These are phyloP conservation scores for Andrographis paniculata DNA, from an alignment of 305 asterid genomes.

Conservation along the genomic window DNA sequence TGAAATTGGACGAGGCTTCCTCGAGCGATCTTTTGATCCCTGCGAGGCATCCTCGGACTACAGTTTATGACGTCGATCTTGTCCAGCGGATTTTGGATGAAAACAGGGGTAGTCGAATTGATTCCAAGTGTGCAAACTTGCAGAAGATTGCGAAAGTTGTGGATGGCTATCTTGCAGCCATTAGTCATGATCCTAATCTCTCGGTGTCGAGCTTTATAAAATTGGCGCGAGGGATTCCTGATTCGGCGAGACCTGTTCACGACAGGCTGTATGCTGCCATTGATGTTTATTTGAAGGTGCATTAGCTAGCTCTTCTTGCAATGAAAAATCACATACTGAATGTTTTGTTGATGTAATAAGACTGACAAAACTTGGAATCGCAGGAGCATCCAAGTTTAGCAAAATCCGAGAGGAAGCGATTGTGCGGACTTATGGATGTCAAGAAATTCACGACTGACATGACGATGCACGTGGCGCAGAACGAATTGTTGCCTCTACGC, in stretches of 20 bases:
- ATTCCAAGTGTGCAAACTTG: slow-evolving; percentile 60
- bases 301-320: slow-evolving; percentile 7
- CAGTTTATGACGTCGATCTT: slow-evolving; percentile 57
- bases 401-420: slow-evolving; percentile 59
- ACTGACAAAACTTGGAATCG: not conserved
- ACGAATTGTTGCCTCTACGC: slow-evolving; percentile 75
- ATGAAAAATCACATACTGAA: not conserved
- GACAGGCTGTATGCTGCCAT: slow-evolving; percentile 70
- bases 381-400: slow-evolving; percentile 57
- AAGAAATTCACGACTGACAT: slow-evolving; percentile 59
- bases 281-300: slow-evolving; percentile 57
- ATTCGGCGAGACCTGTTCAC: slow-evolving; percentile 67
- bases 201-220: slow-evolving; percentile 39
- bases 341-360: not conserved
- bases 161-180: slow-evolving; percentile 60
- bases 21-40: slow-evolving; percentile 62
- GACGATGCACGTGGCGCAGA: slow-evolving; percentile 84
- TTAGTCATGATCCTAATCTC: slow-evolving; percentile 58
- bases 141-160: slow-evolving; percentile 57
- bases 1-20: slow-evolving; percentile 77
- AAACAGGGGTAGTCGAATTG: slow-evolving; percentile 43
- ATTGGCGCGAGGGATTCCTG: slow-evolving; percentile 57
- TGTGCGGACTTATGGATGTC: slow-evolving; percentile 71
- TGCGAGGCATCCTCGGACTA: slow-evolving; percentile 52
- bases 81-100: slow-evolving; percentile 46